Conservation (phyloP, 352 stramenopile genomes). For the Pythium sp. region DNA sequence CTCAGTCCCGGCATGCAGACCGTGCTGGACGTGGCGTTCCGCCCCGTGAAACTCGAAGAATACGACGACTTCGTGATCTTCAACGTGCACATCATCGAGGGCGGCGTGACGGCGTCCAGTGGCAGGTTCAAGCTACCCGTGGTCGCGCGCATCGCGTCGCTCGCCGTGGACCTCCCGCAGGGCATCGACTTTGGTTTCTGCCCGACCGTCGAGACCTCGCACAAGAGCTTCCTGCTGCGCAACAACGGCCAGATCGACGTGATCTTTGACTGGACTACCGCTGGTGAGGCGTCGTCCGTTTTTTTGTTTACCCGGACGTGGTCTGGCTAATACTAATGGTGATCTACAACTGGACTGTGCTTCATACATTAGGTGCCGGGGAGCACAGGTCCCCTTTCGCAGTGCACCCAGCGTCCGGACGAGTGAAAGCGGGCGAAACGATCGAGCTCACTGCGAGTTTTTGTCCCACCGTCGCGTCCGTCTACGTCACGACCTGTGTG, state of each 20-base stretch:
- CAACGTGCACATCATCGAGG: constrained; percentile 82
- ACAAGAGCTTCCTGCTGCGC: constrained; percentile 63
- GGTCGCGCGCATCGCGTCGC: constrained; percentile 72
- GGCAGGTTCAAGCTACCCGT: constrained; percentile 87
- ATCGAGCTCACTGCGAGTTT: constrained; percentile 78
- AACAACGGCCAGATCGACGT: constrained; percentile 89
- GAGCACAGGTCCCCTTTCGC: constrained; percentile 73
- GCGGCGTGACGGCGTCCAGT: constrained; percentile 56
- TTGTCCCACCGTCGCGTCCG: constrained; percentile 59
- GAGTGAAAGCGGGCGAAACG: constrained; percentile 56
- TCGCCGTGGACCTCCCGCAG: constrained; percentile 56
- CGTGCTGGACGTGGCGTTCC: constrained; percentile 88
- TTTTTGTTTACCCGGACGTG: not conserved
- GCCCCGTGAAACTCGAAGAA: constrained; percentile 84
- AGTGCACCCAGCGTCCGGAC: constrained; percentile 67
- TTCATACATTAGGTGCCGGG: constrained; percentile 29
- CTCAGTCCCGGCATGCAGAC: constrained; percentile 87
- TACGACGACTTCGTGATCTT: constrained; percentile 93
- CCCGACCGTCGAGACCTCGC: constrained; percentile 82
- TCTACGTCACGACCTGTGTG: constrained; percentile 82
- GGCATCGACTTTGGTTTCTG: constrained; percentile 89
- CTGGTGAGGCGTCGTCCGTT: constrained; percentile 21
- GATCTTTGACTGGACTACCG: constrained; percentile 82
- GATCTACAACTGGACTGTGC: not conserved
- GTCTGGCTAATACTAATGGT: not conserved